Base-by-base conservation (phyloP, 2,329 filamentous ascomycete genomes). In the Colletotrichum musicola region DNA sequence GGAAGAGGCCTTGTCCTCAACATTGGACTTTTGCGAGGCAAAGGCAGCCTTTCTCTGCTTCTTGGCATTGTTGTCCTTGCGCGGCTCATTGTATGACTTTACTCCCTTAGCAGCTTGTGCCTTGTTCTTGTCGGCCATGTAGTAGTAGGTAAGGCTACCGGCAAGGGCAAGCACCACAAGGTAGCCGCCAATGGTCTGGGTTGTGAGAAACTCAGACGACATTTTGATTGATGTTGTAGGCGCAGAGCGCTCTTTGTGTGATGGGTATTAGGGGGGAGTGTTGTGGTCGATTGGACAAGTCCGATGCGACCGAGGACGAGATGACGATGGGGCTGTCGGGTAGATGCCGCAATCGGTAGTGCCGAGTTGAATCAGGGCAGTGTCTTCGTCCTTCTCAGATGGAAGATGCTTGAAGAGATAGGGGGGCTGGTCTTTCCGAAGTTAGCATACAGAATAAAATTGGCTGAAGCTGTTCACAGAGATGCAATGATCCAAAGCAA, bases 1-100 rank as follows among this genome's bases (percentile, higher is more conserved):
- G 10, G 67, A 74, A 60, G 78, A 77, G 3, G 74, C 66, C 64
- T 79, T 79, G 7, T 75, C 75, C 69, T 78, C 78, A n/a, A 68
- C 42, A 25, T 72, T 59, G 55, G 79, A 71, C 51, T 81, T 77
- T 62, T 80, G 77, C 22, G 76, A 73, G 58, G 78, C 79, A 71
- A 80, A 83, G 69, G 77, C 81, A 69, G 83, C 81, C 73, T 80
- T 73, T 6, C 83, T 80, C 75, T 85, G 83, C 72, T 83, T 84
- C 77, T 84, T 84, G 73, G 83, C 83, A 13, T 76, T 77, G 50
- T 81, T 81, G 56, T 81, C 80, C 65, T 83, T 83, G 54, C 78
- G 78, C 25, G 64, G 59, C 72, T 82, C 78, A 13, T 74, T 38
- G 53, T 62, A 44, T 10, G 65, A 59, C 73, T 80, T 80, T 64